Base-by-base conservation (phyloP, 371 early-diverging fungal species). In the Synchytrium microbalum region DNA sequence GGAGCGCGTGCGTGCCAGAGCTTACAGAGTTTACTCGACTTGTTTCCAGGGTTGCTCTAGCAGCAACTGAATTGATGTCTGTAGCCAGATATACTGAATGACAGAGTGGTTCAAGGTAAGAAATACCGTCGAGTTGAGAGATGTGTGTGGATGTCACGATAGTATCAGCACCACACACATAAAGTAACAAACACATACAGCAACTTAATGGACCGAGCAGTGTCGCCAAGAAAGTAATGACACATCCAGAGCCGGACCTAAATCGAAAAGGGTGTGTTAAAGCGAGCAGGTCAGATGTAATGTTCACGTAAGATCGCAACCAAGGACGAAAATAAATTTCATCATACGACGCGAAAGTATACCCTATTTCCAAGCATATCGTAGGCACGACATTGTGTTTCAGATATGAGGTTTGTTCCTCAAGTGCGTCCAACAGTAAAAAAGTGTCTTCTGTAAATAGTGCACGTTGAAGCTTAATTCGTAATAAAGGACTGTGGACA, bases 181-280 rank as follows among this genome's bases (percentile, higher is more conserved):
- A 27, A 30, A 24, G 28, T n/a, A 26, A 63, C 64, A 32, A n/a
- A 0, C 0, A 29, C 3, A 0, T 27, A 29, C 26, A n/a, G n/a
- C 71, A 64, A 63, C 66, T 16, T 62, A 16, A 25, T 26, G 54
- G 32, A 38, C 67, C 67, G 2, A 78, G 59, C 19, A 78, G 82
- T 70, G 64, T 73, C 64, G 32, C 85, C 27, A 92, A 74, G 59
- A 93, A 89, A 1, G 90, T 82, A 3, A 84, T 80, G 24, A 92
- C 91, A 69, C 87, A 87, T 24, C 96, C 96, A 0, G 92, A 91
- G 1, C 96, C 96, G 1, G 90, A 87, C 52, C 93, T 92, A 58
- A 10, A 8, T 55, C 51, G 51, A 51, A 26, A 13, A 52, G 3
- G 30, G 29, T 10, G 27, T 19, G 23, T 23, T 27, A 1, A 13